phyloP scores from a whole-genome alignment of 2,329 filamentous ascomycete species.

The Xylaria polymorpha region DNA sequence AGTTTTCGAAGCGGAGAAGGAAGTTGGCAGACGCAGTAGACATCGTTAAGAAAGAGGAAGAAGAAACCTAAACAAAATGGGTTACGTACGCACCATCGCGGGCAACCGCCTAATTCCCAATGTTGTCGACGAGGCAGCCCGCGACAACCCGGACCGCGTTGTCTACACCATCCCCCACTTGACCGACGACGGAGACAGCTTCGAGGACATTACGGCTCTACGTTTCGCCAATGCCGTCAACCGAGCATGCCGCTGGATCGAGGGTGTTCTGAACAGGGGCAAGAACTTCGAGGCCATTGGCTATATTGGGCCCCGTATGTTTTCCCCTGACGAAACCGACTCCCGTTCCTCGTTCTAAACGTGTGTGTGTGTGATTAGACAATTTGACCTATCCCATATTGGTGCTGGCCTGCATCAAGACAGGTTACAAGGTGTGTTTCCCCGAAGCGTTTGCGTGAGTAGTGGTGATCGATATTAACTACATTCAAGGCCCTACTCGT shows the following conservation, averaged over 20 bases:
- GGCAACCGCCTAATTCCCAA: slow-evolving; percentile 42
- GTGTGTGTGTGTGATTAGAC: slow-evolving; percentile 27
- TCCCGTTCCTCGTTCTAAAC: slow-evolving; percentile 21
- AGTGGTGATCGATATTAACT: slow-evolving; percentile 6
- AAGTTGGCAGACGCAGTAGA: background rate
- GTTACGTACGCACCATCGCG: slow-evolving; percentile 31
- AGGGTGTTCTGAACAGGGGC: slow-evolving; percentile 37
- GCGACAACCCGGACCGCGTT: slow-evolving; percentile 39
- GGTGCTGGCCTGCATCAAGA: slow-evolving; percentile 43
- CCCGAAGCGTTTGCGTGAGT: too few species aligned
- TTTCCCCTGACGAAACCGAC: background rate
- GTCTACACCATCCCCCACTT: slow-evolving; percentile 44
- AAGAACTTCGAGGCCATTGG: slow-evolving; percentile 43
- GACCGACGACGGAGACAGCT: slow-evolving; percentile 41
- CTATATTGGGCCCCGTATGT: slow-evolving; percentile 43
- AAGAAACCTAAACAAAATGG: slow-evolving; percentile 30
- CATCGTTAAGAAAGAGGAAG: slow-evolving; percentile 7
- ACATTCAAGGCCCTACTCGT: slow-evolving; percentile 41
- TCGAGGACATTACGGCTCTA: slow-evolving; percentile 42
- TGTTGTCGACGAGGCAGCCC: slow-evolving; percentile 43
- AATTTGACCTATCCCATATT: slow-evolving; percentile 43
- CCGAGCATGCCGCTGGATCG: slow-evolving; percentile 41
- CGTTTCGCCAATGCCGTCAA: slow-evolving; percentile 44
- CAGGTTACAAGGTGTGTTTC: slow-evolving; percentile 41
- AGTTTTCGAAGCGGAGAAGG: slow-evolving; percentile 10